Evolutionary conservation across 495 filamentous ascomycete species (phyloP).

Genomic region (Neurospora sp.): DNA sequence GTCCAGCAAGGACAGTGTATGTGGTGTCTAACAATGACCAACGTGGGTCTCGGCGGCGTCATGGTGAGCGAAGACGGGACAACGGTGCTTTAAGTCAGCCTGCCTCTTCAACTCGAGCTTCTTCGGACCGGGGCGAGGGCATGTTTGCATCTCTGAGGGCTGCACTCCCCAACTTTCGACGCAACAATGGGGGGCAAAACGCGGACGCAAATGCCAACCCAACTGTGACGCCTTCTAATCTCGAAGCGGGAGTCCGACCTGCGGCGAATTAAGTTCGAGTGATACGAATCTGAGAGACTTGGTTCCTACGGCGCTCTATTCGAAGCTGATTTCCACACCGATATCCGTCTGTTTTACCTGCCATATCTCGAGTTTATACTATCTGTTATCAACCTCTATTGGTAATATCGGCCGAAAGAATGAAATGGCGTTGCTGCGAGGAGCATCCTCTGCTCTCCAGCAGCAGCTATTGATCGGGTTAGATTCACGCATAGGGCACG

Average conservation of each 20-base stretch:
- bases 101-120: not conserved
- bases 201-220: constrained; percentile 8
- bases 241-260: constrained; percentile 22
- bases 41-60: not conserved
- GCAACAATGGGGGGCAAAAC: not conserved
- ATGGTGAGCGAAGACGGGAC: not conserved
- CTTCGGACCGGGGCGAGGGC: not conserved
- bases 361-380: not conserved
- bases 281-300: not conserved
- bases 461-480: not conserved
- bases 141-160: constrained; percentile 10
- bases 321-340: not conserved
- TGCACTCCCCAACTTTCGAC: constrained; percentile 8
- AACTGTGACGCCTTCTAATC: constrained; percentile 22
- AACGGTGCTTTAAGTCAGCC: not conserved
- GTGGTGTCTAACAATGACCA: not conserved
- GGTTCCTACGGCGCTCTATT: not conserved
- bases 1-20: constrained; percentile 5
- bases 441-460: not conserved
- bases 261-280: not conserved
- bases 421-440: not conserved
- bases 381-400: not conserved
- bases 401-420: not conserved
- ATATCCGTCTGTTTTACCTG: not conserved
- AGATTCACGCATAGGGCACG: not conserved